These are phyloP conservation scores for Pythium vanterpoolii DNA, from an alignment of 352 stramenopile genomes.

Conservation along the genomic window DNA sequence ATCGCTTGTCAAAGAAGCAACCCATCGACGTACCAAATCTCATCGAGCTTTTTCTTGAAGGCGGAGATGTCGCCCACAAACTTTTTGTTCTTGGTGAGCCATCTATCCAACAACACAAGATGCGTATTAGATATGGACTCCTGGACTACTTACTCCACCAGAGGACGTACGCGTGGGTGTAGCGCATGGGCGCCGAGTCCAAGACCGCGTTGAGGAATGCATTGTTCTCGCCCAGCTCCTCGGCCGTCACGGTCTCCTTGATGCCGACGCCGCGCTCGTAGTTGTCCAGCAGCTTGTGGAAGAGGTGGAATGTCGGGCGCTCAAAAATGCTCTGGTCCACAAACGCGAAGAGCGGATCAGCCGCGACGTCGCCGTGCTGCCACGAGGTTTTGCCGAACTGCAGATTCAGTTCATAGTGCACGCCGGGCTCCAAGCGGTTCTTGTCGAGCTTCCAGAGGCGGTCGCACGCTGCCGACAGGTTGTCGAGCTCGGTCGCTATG, in stretches of 20 bases:
- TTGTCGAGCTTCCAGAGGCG: slow-evolving; percentile 92
- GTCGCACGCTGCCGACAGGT: slow-evolving; percentile 74
- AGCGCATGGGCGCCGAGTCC: slow-evolving; percentile 92
- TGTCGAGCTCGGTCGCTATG: slow-evolving; percentile 43
- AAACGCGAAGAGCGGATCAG: slow-evolving; percentile 89
- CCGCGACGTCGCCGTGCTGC: slow-evolving; percentile 83
- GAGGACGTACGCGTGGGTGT: slow-evolving; percentile 82
- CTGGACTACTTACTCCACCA: not conserved
- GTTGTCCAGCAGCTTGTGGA: slow-evolving; percentile 89
- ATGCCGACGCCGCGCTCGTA: slow-evolving; percentile 85
- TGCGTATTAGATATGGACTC: not conserved
- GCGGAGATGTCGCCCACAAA: slow-evolving; percentile 60
- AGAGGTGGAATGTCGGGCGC: slow-evolving; percentile 89
- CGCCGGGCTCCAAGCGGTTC: slow-evolving; percentile 82
- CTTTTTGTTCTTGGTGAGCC: slow-evolving; percentile 84
- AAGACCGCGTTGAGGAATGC: slow-evolving; percentile 92
- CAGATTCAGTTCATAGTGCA: slow-evolving; percentile 93
- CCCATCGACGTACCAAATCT: slow-evolving; percentile 70
- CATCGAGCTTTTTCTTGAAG: slow-evolving; percentile 91
- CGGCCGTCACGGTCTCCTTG: slow-evolving; percentile 77
- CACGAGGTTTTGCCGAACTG: slow-evolving; percentile 91
- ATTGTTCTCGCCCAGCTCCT: slow-evolving; percentile 89
- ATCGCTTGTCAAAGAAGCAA: no score
- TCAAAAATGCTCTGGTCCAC: slow-evolving; percentile 87
- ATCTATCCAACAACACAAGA: slow-evolving; percentile 32